Base-by-base conservation (phyloP, 768 basidiomycete species). In the Cystobasidium ongulense region DNA sequence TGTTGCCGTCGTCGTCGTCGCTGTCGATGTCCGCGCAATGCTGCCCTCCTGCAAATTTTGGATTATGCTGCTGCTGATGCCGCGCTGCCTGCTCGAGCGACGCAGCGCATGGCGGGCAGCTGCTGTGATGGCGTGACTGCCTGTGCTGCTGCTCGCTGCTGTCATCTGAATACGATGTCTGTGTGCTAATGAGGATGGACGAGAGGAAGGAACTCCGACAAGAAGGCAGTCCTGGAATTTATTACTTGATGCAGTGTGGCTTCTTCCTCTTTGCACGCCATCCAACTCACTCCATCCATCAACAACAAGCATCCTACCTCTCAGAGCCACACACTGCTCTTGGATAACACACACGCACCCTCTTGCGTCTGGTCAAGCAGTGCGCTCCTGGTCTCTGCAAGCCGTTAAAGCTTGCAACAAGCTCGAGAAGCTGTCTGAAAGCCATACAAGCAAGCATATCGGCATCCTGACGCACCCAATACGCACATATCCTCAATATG, bases 101-200 rank as follows among this genome's bases (percentile, higher is more conserved):
- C 57, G 57, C 25, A 59, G 57, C 57, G 21, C 57, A 27, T 27
- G 33, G 29, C 57, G 57, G 25, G 57, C 57, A 59, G 57, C 57
- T 4, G 46, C 15, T 21, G 46, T n/a, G 10, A 50, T 50, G 17
- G 57, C 57, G 29, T 31, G 57, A 15, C 25, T 27, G 11, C 57
- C 33, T 31, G 57, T 59, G 33, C 57, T 59, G 25, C 57, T 59
- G 21, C 57, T 59, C 5, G 29, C 57, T 29, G 57, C 57, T 11
- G 57, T 35, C 57, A 59, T 59, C 11, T 5, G 5, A 15, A 10
- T 54, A n/a, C 27, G 27, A 23, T 54, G 52, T n/a, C 7, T n/a
- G n/a, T 7, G 8, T 7, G 52, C 52, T n/a, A 10, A 27, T 29
- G 11, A 43, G 25, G 33, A 41, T 36, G 63, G 11, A 36, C 18